These are phyloP conservation scores for Lasiodiplodia sp. DNA, from an alignment of 2,329 filamentous ascomycete species.

Conservation along the genomic window DNA sequence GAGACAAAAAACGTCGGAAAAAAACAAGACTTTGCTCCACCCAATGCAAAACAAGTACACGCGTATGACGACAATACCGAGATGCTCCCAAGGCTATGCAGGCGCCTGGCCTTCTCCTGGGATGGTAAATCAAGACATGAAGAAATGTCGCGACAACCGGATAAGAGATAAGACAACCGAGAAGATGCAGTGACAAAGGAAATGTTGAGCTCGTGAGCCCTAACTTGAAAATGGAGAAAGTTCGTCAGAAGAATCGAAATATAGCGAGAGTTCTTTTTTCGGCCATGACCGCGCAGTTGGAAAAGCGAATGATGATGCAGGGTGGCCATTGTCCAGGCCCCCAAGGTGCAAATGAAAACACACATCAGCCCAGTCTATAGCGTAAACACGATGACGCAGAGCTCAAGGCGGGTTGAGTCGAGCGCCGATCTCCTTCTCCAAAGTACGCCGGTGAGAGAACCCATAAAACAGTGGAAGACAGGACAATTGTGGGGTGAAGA, in stretches of 20 bases:
- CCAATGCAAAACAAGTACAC: slow-evolving; percentile 23
- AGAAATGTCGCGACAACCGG: background rate
- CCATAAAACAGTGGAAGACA: slow-evolving; percentile 18
- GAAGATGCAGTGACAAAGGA: slow-evolving; percentile 8
- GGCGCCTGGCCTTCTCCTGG: slow-evolving; percentile 10
- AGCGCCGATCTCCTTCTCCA: slow-evolving; percentile 22
- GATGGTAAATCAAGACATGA: slow-evolving; percentile 10
- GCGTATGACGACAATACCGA: slow-evolving; percentile 24
- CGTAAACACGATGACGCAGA: slow-evolving; percentile 7
- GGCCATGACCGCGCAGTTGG: background rate
- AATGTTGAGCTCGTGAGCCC: background rate
- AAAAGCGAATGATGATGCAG: slow-evolving; percentile 18
- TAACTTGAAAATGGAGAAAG: background rate
- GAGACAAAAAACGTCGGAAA: slow-evolving; percentile 14
- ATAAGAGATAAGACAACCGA: background rate
- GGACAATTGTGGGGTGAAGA: slow-evolving; percentile 22
- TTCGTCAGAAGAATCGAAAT: background rate
- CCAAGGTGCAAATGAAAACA: background rate
- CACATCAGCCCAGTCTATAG: slow-evolving; percentile 22
- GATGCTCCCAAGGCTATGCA: background rate
- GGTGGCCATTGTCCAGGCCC: slow-evolving; percentile 11
- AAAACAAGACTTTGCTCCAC: slow-evolving; percentile 24
- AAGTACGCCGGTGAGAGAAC: slow-evolving; percentile 18
- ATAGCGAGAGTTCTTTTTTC: slow-evolving; percentile 24
- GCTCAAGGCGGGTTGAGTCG: slow-evolving; percentile 14